Base-by-base conservation (phyloP, 495 filamentous ascomycete species). In the Platismatia glauca region DNA sequence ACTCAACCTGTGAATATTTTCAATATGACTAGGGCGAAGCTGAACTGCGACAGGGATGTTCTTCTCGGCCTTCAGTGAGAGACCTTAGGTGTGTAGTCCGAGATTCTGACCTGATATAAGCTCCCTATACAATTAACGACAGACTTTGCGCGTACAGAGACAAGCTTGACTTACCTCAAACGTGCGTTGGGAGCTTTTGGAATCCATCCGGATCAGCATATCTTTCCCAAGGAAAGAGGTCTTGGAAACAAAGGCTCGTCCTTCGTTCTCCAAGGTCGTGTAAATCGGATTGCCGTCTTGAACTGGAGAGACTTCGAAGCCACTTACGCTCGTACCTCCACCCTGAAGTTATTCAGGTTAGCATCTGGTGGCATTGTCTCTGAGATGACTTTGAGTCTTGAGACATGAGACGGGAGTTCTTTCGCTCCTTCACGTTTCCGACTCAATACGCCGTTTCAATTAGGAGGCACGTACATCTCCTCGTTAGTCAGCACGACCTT, bases 1-100 rank as follows among this genome's bases (percentile, higher is more conserved):
- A 97, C 96, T 69, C 96, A 91, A 50, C 84, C 80, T 29, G 90
- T 97, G 78, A 97, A 97, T 73, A 98, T 95, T 76, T 93, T 95
- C 57, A 98, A 84, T 12, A 98, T 88, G 63, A 98, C 85, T 48
- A 98, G 85, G 50, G 93, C 85, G 70, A 98, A 97, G 57, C 86
- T 90, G 81, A 97, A 97, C 73, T 97, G 92, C 4, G 86, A 87
- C 38, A 97, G 85, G 0, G 93, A 90, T 0, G 94, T 98, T 58
- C 48, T 52, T 29, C 1, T 52, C 11, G 48, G 24, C 24, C 24
- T 31, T 52, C 27, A 52, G 48, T 52, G 7, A 27, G 3, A 5
- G 27, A 52, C 24, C 24, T 15, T 15, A 27, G 4, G 18, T 31
- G 18, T n/a, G 27, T 6, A 31, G 22, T 52, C 13, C 24, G 5